Percentiles rank a stretch among this genome's conserved stretches.
Evolutionary conservation across 257 asterid species (phyloP).

Genomic region (Jasminum sambac): DNA sequence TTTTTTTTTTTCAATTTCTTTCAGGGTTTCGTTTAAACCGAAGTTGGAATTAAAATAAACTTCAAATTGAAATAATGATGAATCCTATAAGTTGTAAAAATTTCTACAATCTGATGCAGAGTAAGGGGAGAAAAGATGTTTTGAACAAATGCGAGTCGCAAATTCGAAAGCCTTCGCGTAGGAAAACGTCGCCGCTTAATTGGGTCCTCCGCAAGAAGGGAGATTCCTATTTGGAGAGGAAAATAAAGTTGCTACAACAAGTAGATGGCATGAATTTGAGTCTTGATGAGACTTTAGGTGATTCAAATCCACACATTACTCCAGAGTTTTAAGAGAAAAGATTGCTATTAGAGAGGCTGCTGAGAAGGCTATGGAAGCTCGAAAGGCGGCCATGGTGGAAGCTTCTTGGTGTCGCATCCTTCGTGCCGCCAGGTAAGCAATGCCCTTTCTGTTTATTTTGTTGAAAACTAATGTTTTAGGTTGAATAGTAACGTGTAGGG

Average conservation of each 20-base stretch:
- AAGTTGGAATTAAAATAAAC: neutral
- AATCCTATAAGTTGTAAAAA: too few relatives aligned
- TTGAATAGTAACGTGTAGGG: too few relatives aligned
- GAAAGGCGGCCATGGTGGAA: slow-evolving; percentile 91
- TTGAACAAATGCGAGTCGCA: slow-evolving; percentile 77
- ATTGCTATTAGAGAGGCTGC: slow-evolving; percentile 95
- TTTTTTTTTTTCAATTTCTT: neutral
- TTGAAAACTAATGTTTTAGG: neutral
- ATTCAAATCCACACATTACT: slow-evolving; percentile 91
- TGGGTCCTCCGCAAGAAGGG: slow-evolving; percentile 94
- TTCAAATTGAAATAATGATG: too few relatives aligned
- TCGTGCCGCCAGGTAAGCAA: slow-evolving; percentile 71
- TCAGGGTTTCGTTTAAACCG: neutral
- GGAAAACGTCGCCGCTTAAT: slow-evolving; percentile 78
- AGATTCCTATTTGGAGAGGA: slow-evolving; percentile 92
- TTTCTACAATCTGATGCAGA: slow-evolving; percentile 37
- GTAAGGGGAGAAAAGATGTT: slow-evolving; percentile 55
- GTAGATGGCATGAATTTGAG: slow-evolving; percentile 86
- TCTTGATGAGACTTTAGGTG: slow-evolving; percentile 94
- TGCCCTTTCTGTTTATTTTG: slow-evolving; percentile 7
- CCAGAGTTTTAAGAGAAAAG: slow-evolving; percentile 75
- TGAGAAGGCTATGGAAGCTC: slow-evolving; percentile 75
- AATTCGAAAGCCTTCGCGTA: slow-evolving; percentile 79
- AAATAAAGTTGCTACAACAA: slow-evolving; percentile 87
- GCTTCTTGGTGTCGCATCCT: slow-evolving; percentile 98